These are phyloP conservation scores for Falciphora oryzae DNA, from an alignment of 2,329 filamentous ascomycete genomes.

Conservation along the genomic window DNA sequence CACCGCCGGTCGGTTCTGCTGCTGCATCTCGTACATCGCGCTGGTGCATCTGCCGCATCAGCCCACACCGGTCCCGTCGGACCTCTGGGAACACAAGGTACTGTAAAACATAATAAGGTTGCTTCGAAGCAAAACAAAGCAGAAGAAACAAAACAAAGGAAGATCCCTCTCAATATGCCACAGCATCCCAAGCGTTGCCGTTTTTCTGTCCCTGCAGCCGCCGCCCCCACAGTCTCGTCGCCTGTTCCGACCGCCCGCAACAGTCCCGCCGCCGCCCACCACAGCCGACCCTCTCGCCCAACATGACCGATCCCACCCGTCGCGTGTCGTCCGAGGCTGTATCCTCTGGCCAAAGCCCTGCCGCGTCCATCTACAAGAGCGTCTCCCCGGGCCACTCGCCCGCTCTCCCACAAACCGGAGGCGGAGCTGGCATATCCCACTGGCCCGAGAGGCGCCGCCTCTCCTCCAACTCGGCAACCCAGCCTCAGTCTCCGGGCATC, in stretches of 20 bases:
- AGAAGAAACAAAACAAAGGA: background rate
- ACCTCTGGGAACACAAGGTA: background rate
- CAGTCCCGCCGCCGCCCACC: background rate
- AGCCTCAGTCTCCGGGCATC: conserved; percentile 8
- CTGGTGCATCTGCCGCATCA: background rate
- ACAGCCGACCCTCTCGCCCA: conserved; percentile 6
- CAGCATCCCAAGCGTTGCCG: background rate
- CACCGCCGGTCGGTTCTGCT: background rate
- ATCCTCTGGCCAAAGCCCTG: conserved; percentile 14
- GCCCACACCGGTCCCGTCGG: background rate
- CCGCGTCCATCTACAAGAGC: conserved; percentile 17
- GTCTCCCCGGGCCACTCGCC: conserved; percentile 15
- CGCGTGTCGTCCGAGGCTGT: conserved; percentile 11
- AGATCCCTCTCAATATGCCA: conserved; percentile 8
- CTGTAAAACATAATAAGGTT: background rate
- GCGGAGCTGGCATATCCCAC: conserved; percentile 6
- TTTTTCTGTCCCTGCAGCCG: background rate
- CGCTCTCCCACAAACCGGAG: conserved; percentile 18
- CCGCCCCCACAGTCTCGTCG: conserved; percentile 3
- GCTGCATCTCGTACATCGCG: background rate
- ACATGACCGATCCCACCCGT: conserved; percentile 19
- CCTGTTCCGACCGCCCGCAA: background rate
- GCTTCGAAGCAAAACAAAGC: background rate
- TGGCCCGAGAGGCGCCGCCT: conserved; percentile 13
- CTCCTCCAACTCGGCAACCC: conserved; percentile 15